Conservation (phyloP, 2,329 filamentous ascomycete genomes). For the Rhynchosporium agropyri region DNA sequence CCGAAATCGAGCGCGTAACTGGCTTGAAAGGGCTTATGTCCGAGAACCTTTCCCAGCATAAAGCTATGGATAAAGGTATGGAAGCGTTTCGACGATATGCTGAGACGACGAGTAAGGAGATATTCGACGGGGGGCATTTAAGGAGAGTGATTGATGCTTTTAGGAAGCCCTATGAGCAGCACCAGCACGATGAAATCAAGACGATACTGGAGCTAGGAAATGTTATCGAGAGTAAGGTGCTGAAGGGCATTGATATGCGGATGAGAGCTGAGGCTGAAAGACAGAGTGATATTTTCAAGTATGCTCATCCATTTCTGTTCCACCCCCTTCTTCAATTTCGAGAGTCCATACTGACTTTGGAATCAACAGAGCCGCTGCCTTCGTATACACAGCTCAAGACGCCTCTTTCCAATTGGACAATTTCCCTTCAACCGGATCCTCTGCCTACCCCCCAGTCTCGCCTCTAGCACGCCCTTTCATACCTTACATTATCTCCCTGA, state of each 20-base stretch:
- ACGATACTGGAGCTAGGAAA: slow-evolving; percentile 36
- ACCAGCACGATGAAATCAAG: slow-evolving; percentile 41
- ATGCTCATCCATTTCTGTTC: not conserved
- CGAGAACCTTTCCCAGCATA: slow-evolving; percentile 43
- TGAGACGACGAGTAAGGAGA: slow-evolving; percentile 31
- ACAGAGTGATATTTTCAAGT: slow-evolving; percentile 37
- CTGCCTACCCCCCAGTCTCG: slow-evolving; percentile 18
- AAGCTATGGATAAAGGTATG: slow-evolving; percentile 41
- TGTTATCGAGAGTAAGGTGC: slow-evolving; percentile 24
- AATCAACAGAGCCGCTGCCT: slow-evolving; percentile 32
- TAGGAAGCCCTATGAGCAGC: slow-evolving; percentile 34
- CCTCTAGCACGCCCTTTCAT: slow-evolving; percentile 58
- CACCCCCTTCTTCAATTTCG: not conserved
- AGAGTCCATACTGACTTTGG: not conserved
- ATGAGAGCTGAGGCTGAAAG: slow-evolving; percentile 30
- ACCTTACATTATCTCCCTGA: slow-evolving; percentile 64
- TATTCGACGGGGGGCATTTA: slow-evolving; percentile 35
- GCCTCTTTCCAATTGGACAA: slow-evolving; percentile 26
- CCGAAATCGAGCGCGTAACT: slow-evolving; percentile 42
- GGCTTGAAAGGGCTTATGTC: slow-evolving; percentile 42
- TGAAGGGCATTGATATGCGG: slow-evolving; percentile 30
- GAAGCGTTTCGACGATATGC: slow-evolving; percentile 39
- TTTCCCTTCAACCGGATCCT: not conserved
- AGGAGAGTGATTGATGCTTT: slow-evolving; percentile 37
- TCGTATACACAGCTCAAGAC: slow-evolving; percentile 31